Evolutionary conservation across 352 stramenopile species (phyloP).

Genomic region (Thraustochytrium sp.): DNA sequence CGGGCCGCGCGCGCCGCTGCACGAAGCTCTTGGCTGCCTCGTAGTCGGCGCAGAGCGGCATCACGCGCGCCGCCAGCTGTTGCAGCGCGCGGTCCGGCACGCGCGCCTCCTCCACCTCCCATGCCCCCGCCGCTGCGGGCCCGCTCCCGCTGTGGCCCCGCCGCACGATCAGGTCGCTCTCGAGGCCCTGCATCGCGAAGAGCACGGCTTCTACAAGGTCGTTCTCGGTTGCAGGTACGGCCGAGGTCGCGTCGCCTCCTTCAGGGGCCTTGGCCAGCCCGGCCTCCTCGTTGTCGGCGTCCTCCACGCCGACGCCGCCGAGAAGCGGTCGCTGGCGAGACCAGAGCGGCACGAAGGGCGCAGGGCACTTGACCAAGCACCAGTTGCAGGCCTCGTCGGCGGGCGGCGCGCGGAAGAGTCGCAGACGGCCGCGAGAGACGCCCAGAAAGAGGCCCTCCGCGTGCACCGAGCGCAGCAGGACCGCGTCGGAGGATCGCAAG

Average conservation of each 20-base stretch:
- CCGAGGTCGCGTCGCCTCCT: not conserved
- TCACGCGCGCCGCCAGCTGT: not conserved
- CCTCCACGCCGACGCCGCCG: not conserved
- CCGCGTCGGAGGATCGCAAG: slow-evolving; percentile 21
- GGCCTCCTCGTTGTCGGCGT: not conserved
- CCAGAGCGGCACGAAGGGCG: slow-evolving; percentile 38
- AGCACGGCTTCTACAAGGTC: slow-evolving; percentile 8
- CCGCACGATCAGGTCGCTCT: not conserved
- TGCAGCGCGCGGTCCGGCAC: not conserved
- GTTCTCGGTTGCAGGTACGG: not conserved
- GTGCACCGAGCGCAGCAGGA: slow-evolving; percentile 10
- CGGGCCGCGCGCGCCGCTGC: slow-evolving; percentile 71
- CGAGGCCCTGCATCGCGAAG: slow-evolving; percentile 34
- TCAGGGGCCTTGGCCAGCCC: not conserved
- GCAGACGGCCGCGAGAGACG: not conserved
- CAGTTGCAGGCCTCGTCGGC: not conserved
- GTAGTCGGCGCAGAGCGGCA: slow-evolving; percentile 28
- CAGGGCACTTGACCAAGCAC: slow-evolving; percentile 19
- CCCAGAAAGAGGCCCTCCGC: slow-evolving; percentile 25
- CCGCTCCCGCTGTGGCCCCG: not conserved
- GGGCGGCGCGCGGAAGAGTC: slow-evolving; percentile 1
- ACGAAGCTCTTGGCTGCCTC: slow-evolving; percentile 48
- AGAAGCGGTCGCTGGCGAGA: slow-evolving; percentile 40
- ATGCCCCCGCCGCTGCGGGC: not conserved
- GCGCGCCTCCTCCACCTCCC: not conserved